Evolutionary conservation across 257 asterid species (phyloP), one percentile per base, ranked within the genome.

Genomic region (Forsythia suspensa): DNA sequence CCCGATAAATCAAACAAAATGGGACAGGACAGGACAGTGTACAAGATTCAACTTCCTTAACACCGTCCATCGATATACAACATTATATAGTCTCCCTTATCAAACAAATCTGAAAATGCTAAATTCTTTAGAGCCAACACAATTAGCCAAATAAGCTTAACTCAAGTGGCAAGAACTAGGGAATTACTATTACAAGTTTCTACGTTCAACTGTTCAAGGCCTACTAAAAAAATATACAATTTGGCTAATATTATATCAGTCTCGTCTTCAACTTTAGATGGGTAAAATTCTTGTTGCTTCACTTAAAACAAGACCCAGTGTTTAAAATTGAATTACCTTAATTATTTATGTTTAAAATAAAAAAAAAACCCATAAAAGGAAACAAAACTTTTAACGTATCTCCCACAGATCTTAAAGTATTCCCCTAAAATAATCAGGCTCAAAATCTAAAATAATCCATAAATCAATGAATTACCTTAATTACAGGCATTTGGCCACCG

Each of bases 401-500:
- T 12, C 11, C 10, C 16, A 13, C 40, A 83, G 86, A 83, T 80
- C 84, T 74, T 77, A 46, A 80, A 41, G 11, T 6, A 42, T 12
- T 36, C 24, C 2, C 59, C 70, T 1, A 76, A 76, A 55, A 36
- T 52, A 37, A 43, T 67, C 36, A 16, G 43, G 21, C 70, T 76
- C 81, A 68, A 76, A 76, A 12, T 51, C 29, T 51, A 39, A 7
- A 80, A 80, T 20, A 37, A 52, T 6, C 76, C 34, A 38, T 38
- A 71, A 46, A 6, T 9, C 43, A 20, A 65, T 4, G 13, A 6
- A 20, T n/a, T 82, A 92, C 97, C 97, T 92, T 92, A 57, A 92
- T 77, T 0, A 92, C 92, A 51, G 97, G 97, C 89, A 92, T 84
- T 73, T 92, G 95, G 13, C 96, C 97, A 61, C 97, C 97, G 74